A percentile compares a stretch with the other conserved stretches of the same genome.
Evolutionary conservation across 1,284 basidiomycete species (phyloP).

Genomic region (Moesziomyces sp.): DNA sequence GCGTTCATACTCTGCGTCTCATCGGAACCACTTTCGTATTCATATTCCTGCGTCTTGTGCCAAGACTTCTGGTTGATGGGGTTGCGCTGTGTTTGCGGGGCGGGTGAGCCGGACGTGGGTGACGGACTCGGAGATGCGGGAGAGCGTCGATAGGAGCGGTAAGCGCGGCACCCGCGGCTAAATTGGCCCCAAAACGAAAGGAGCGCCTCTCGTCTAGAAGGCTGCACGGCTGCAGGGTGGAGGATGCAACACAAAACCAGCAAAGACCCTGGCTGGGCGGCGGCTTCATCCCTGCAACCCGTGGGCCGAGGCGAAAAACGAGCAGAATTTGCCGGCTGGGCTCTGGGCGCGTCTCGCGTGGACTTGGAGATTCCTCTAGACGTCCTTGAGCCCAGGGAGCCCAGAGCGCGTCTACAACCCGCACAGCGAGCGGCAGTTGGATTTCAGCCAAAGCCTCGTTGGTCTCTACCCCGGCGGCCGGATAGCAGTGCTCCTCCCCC

Average conservation of each 20-base stretch:
- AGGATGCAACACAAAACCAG: too few species aligned
- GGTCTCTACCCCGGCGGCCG: too few species aligned
- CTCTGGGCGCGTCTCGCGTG: neutral
- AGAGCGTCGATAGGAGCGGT: neutral
- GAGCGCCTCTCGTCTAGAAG: slow-evolving; percentile 8
- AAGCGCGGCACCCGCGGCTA: slow-evolving; percentile 10
- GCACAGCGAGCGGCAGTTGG: too few species aligned
- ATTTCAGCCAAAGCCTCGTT: too few species aligned
- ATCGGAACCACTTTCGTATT: too few species aligned
- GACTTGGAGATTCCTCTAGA: neutral
- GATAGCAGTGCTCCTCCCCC: too few species aligned
- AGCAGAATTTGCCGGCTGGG: neutral
- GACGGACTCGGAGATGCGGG: neutral
- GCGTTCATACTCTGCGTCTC: too few species aligned
- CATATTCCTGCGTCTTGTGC: too few species aligned
- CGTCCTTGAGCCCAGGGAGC: neutral
- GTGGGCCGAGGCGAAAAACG: neutral
- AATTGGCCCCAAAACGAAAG: too few species aligned
- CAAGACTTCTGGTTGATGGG: too few species aligned
- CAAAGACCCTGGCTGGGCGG: slow-evolving; percentile 1
- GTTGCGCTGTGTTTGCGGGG: neutral
- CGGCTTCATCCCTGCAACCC: neutral
- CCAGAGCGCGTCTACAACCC: slow-evolving; percentile 1
- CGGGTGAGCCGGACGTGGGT: neutral
- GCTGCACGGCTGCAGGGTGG: slow-evolving; percentile 1